Base-by-base conservation (phyloP, 2,329 filamentous ascomycete species). In the Clonostachys sp. region DNA sequence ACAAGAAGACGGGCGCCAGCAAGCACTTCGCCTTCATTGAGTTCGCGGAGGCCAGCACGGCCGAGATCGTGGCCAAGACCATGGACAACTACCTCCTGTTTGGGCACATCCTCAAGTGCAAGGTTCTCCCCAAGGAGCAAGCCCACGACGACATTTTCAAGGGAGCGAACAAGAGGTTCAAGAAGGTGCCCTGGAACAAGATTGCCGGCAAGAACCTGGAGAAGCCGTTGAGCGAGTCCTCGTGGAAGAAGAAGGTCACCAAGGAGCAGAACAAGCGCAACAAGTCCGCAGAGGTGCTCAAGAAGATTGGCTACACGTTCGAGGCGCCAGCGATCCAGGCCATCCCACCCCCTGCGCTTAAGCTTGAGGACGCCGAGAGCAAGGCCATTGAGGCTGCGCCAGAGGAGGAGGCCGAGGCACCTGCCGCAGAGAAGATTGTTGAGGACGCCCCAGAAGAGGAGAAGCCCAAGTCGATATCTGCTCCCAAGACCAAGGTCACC, bases 71-170 rank as follows among this genome's bases (percentile, higher is more conserved):
- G 33, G 86, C 89, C 44, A 89, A 91, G 71, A 96, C 94, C 18
- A 99, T 99, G 94, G 83, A 96, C 75, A 95, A 91, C 71, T 99
- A 99, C 69, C 82, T 97, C 38, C 79, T 99, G 61, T 97, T 96
- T 65, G 89, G 90, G 6, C 92, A 96, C 65, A 87, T 97, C 52
- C 76, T 99, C 57, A 92, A 95, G 68, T 92, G 91, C 68, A 88
- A 89, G 63, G 73, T 84, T 20, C 80, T 96, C 5, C 82, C 89
- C 5, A 73, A 82, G 48, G 89, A 88, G 51, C 84, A 91, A 61
- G 74, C 96, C 41, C 89, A 95, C 63, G 78, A 84, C 20, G 78
- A 89, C 51, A 73, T 96, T 46, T 97, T 91, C 82, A 91, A 94
- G 71, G 91, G 91, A 36, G 89, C 91, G 59, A 92, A 95, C 68